phyloP scores from a whole-genome alignment of 148 eudicot species.

The Selenicereus undatus region DNA sequence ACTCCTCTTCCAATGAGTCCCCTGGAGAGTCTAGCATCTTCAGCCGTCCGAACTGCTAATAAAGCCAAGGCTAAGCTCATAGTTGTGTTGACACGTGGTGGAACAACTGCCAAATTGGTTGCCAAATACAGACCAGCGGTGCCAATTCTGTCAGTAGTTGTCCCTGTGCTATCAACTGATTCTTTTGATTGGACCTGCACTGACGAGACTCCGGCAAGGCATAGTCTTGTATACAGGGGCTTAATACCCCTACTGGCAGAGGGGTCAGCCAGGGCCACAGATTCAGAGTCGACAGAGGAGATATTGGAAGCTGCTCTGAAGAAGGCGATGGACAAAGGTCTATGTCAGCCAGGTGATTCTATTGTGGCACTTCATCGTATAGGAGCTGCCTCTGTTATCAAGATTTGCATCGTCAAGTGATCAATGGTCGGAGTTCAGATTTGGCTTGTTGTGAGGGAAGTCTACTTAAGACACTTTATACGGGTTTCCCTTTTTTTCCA shows the following conservation, averaged over 20 bases:
- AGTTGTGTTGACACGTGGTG: constrained; percentile 83
- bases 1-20: constrained; percentile 92
- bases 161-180: constrained; percentile 64
- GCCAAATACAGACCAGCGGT: constrained; percentile 82
- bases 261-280: constrained; percentile 89
- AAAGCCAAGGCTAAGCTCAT: constrained; percentile 81
- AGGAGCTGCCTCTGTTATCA: constrained; percentile 81
- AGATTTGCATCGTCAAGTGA: constrained; percentile 77
- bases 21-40: constrained; percentile 76
- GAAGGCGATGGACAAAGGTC: constrained; percentile 52
- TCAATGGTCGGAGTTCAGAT: neutral
- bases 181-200: constrained; percentile 68
- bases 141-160: constrained; percentile 72
- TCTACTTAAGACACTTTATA: neutral
- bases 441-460: constrained; percentile 9
- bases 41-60: constrained; percentile 83
- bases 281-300: constrained; percentile 83
- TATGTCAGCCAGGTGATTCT: constrained; percentile 67
- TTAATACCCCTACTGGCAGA: constrained; percentile 77
- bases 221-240: constrained; percentile 63
- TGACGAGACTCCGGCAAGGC: constrained; percentile 75
- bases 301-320: constrained; percentile 71
- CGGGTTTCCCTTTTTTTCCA: neutral
- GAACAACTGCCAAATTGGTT: constrained; percentile 76
- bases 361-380: constrained; percentile 79